These are phyloP conservation scores for Benincasa hispida DNA, from an alignment of 306 rosid species.

Conservation along the genomic window DNA sequence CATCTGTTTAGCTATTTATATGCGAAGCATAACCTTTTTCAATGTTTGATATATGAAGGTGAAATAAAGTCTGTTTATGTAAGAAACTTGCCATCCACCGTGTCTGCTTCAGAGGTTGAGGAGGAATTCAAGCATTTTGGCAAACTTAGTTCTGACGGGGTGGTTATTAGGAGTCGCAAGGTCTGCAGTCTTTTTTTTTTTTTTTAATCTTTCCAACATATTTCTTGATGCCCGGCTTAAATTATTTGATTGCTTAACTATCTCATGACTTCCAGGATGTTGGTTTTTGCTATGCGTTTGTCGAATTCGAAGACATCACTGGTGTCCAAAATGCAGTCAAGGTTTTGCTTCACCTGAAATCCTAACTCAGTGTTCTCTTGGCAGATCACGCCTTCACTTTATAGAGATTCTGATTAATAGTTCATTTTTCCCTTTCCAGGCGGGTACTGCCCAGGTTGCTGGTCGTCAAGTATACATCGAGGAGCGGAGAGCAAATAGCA, in stretches of 20 bases:
- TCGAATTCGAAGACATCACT: constrained; percentile 74
- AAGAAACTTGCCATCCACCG: constrained; percentile 68
- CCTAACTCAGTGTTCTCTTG: not conserved
- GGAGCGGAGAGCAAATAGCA: constrained; percentile 90
- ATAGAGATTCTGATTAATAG: not conserved
- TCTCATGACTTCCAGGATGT: constrained; percentile 56
- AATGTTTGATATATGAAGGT: constrained; percentile 18
- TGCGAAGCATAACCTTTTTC: not conserved
- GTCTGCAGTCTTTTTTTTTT: constrained; percentile 17
- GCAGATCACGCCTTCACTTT: not conserved
- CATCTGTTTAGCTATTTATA: not conserved
- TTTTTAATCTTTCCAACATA: not conserved
- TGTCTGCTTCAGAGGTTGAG: constrained; percentile 69
- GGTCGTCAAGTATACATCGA: constrained; percentile 86
- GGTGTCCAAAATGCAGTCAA: constrained; percentile 87
- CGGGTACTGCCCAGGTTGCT: constrained; percentile 56
- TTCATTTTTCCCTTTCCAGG: constrained; percentile 23
- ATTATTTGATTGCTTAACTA: constrained; percentile 8
- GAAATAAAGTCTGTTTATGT: constrained; percentile 90
- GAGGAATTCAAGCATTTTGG: constrained; percentile 79
- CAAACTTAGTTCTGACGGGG: constrained; percentile 65
- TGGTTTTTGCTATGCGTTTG: constrained; percentile 96
- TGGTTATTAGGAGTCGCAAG: constrained; percentile 91
- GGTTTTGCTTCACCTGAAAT: constrained; percentile 26
- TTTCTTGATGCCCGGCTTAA: not conserved